phyloP scores from a whole-genome alignment of 2,329 filamentous ascomycete genomes.

The Chalaropsis ovoidea region DNA sequence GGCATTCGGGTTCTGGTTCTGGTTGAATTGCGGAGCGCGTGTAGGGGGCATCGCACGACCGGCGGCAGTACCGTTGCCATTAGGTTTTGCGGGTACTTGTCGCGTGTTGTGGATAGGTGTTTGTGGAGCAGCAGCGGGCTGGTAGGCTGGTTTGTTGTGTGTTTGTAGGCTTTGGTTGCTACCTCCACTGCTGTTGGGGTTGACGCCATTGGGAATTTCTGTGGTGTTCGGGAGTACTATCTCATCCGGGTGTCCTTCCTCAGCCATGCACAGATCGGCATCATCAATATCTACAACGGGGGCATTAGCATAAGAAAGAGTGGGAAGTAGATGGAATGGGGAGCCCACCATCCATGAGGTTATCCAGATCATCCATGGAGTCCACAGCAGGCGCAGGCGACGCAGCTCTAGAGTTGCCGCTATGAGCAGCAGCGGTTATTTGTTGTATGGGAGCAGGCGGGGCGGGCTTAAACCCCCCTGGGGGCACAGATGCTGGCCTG shows the following conservation, averaged over 20 bases:
- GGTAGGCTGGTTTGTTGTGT: conserved; percentile 15
- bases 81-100: not conserved
- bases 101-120: conserved; percentile 10
- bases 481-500: not conserved
- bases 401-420: conserved; percentile 13
- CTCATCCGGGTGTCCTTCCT: conserved; percentile 67
- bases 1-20: not conserved
- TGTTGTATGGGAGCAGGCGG: conserved; percentile 28
- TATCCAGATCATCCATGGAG: conserved; percentile 26
- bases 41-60: conserved; percentile 7
- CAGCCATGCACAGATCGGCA: conserved; percentile 60
- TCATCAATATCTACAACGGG: conserved; percentile 56
- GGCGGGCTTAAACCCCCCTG: conserved; percentile 1
- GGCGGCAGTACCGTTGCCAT: conserved; percentile 3
- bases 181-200: conserved; percentile 1
- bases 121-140: conserved; percentile 14
- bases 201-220: not conserved
- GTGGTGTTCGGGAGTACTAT: conserved; percentile 43
- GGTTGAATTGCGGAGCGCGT: conserved; percentile 10
- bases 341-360: conserved; percentile 29
- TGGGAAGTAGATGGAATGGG: not conserved
- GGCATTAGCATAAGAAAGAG: not conserved
- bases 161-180: conserved; percentile 27
- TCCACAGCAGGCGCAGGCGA: conserved; percentile 22
- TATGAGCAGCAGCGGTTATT: conserved; percentile 31